A percentile compares a stretch with the other conserved stretches of the same genome.
Conservation (phyloP, 2,329 filamentous ascomycete genomes). For the Periconia macrospinosa region DNA sequence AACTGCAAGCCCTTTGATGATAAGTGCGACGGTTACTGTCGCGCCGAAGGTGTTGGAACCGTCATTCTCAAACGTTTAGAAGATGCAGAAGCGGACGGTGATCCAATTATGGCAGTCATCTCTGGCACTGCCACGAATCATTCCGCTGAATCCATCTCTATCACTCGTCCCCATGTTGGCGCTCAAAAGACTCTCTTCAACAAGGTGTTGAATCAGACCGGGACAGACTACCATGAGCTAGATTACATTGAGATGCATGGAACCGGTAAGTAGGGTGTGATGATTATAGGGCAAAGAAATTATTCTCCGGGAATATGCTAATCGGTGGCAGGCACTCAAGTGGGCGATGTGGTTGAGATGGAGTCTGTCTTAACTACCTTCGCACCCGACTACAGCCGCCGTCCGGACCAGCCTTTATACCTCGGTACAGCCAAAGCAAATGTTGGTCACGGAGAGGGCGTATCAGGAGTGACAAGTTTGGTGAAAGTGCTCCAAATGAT, state of each 20-base stretch:
- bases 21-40: conserved; percentile 40
- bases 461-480: conserved; percentile 31
- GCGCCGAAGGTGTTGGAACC: conserved; percentile 28
- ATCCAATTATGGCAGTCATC: conserved; percentile 37
- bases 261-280: conserved; percentile 11
- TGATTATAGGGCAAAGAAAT: too few relatives aligned
- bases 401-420: conserved; percentile 11
- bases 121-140: conserved; percentile 36
- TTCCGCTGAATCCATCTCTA: conserved; percentile 35
- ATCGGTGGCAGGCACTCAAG: conserved; percentile 21
- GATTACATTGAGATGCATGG: conserved; percentile 36
- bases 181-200: conserved; percentile 20
- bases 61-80: conserved; percentile 38
- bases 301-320: too few relatives aligned
- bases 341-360: conserved; percentile 27
- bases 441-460: conserved; percentile 39
- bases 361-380: conserved; percentile 18
- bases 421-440: conserved; percentile 37
- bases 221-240: conserved; percentile 37
- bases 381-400: conserved; percentile 9
- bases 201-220: conserved; percentile 32
- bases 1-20: conserved; percentile 35
- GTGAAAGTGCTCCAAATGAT: conserved; percentile 39
- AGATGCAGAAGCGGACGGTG: conserved; percentile 36
- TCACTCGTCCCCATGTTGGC: conserved; percentile 29